These are phyloP conservation scores for Echinochloa phyllopogon DNA, from an alignment of 176 grass and related monocot species.

Conservation along the genomic window DNA sequence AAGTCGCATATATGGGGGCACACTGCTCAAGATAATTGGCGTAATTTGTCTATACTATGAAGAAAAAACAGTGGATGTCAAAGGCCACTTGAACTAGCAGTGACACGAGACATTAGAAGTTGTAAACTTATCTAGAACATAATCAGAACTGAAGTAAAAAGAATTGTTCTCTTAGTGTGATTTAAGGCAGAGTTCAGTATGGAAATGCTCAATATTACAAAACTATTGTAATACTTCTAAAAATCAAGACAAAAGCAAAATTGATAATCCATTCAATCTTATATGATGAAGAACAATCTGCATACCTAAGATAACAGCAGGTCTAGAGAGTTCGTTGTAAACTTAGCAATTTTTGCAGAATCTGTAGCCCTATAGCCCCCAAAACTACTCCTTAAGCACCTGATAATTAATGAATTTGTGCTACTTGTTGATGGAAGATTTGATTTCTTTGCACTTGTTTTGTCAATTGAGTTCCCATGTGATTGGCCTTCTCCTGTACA, in stretches of 20 bases:
- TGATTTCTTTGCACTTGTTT: slow-evolving; percentile 46
- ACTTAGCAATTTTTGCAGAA: slow-evolving; percentile 79
- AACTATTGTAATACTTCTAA: neutral
- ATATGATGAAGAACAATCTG: neutral
- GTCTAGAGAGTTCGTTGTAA: slow-evolving; percentile 75
- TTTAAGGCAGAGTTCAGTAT: neutral
- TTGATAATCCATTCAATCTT: slow-evolving; percentile 2
- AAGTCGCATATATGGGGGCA: slow-evolving; percentile 89
- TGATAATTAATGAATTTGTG: slow-evolving; percentile 43
- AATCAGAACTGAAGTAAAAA: slow-evolving; percentile 17
- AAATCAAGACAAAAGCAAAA: neutral
- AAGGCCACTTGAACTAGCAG: neutral
- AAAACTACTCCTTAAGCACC: slow-evolving; percentile 69
- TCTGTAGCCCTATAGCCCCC: slow-evolving; percentile 86
- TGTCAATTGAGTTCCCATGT: slow-evolving; percentile 47
- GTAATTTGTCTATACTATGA: slow-evolving; percentile 72
- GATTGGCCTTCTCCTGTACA: slow-evolving; percentile 51
- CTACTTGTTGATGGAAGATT: slow-evolving; percentile 61
- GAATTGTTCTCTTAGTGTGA: neutral
- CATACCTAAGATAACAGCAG: slow-evolving; percentile 80
- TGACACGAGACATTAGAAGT: neutral
- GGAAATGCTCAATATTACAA: neutral
- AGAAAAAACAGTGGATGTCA: slow-evolving; percentile 9
- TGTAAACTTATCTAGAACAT: neutral
- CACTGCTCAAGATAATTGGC: slow-evolving; percentile 87